Base-by-base conservation (phyloP, 805 yeast species). In the Yarrowia porcina region DNA sequence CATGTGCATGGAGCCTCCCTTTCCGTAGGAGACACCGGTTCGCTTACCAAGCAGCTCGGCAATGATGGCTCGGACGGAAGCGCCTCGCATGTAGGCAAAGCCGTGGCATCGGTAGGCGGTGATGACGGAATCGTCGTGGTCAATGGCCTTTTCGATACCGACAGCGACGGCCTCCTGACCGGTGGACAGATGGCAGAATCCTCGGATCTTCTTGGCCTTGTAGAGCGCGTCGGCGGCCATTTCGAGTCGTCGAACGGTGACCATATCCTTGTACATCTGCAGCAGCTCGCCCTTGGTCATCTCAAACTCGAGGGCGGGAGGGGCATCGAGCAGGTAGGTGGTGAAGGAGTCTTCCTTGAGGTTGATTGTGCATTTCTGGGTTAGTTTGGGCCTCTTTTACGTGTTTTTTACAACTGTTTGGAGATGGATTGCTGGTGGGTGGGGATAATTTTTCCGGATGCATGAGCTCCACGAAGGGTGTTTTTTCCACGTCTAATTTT, bases 1-100 rank as follows among this genome's bases (percentile, higher is more conserved):
- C 92, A 94, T 89, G 81, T 94, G 99, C 99, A 94, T 94, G 68
- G 99, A 94, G 71, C 99, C 99, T 82, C 99, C 99, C 80, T 94
- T 94, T 80, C 99, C 99, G 79, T 80, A 87, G 44, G 97, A 88
- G 66, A 89, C 96, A 82, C 99, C 98, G 64, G 87, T 80, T 81
- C 96, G 87, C 80, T 88, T 88, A 72, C 99, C 99, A 93, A 94
- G 88, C 76, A 94, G 83, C 80, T 94, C 99, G 67, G 96, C 98
- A 69, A 94, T 79, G 64, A 94, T 96, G 65, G 82, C 87, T 78
- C 89, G 85, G 69, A 92, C 96, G 18, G 96, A 80, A 21, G 96
- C 89, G 68, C 99, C 99, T 78, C 99, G 86, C 89, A 90, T 87
- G 82, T 84, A 90, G 47, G 97, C 92, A 80, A 94, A 92, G 70